phyloP scores from a whole-genome alignment of 2,329 filamentous ascomycete species.

The Tolypocladium album region DNA sequence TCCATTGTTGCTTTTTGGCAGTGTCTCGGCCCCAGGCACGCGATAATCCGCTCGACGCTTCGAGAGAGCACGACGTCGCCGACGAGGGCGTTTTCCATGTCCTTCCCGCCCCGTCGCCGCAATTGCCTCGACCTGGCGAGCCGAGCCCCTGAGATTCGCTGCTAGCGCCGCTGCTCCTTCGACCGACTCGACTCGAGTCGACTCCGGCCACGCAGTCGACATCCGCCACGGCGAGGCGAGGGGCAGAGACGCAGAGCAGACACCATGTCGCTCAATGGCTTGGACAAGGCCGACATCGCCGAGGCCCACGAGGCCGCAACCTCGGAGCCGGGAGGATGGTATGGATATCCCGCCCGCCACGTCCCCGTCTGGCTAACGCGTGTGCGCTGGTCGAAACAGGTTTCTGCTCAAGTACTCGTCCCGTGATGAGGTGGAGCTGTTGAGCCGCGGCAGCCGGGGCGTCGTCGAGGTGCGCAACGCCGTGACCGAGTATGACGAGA shows the following conservation, averaged over 20 bases:
- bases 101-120: background rate
- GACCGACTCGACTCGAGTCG: background rate
- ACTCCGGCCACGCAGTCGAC: background rate
- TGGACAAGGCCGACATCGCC: constrained; percentile 70
- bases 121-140: background rate
- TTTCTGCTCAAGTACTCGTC: constrained; percentile 86
- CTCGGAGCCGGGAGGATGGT: constrained; percentile 90
- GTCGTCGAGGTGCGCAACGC: constrained; percentile 72
- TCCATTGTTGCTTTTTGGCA: constrained; percentile 2
- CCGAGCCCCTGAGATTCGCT: background rate
- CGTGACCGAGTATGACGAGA: constrained; percentile 70
- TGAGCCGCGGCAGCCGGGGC: constrained; percentile 68
- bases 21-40: constrained; percentile 3
- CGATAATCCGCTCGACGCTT: constrained; percentile 1
- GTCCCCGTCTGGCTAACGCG: constrained; percentile 6
- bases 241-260: constrained; percentile 6
- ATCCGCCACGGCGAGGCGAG: background rate
- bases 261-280: constrained; percentile 88
- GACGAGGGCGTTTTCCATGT: constrained; percentile 1
- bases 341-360: constrained; percentile 22
- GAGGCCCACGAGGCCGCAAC: constrained; percentile 75
- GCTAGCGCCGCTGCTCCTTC: background rate
- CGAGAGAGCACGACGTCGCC: background rate
- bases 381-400: constrained; percentile 40
- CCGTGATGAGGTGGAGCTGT: constrained; percentile 76